phyloP scores from a whole-genome alignment of 2,329 filamentous ascomycete genomes.

The Sporothrix luriei region DNA sequence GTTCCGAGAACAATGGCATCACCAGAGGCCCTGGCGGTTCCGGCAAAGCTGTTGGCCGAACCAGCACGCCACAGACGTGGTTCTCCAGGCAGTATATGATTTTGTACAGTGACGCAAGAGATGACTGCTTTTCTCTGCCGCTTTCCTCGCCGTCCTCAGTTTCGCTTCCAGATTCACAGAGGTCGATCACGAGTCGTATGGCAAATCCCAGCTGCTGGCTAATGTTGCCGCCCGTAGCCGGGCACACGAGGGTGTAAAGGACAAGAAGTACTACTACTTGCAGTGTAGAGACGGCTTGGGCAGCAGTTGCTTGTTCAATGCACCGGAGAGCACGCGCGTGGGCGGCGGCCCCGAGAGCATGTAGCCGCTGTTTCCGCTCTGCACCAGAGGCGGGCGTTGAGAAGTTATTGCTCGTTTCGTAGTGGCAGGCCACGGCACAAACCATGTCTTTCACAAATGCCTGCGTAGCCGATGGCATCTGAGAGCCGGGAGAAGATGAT shows the following conservation, averaged over 20 bases:
- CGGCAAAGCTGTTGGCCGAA: conserved; percentile 24
- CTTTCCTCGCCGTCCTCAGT: background rate
- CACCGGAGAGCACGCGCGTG: conserved; percentile 5
- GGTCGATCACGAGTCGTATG: conserved; percentile 27
- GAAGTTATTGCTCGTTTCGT: background rate
- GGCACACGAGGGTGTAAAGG: conserved; percentile 22
- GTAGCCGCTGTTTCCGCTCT: background rate
- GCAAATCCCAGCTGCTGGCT: conserved; percentile 29
- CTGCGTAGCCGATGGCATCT: background rate
- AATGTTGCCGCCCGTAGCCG: conserved; percentile 23
- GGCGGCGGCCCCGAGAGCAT: background rate
- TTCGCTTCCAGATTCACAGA: conserved; percentile 11
- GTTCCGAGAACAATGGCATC: background rate
- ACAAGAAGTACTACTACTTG: conserved; percentile 27
- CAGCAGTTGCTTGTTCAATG: conserved; percentile 18
- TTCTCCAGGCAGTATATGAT: conserved; percentile 29
- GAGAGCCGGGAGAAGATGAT: background rate
- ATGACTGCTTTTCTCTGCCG: background rate
- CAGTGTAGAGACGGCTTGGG: conserved; percentile 23
- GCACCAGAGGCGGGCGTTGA: background rate
- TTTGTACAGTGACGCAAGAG: conserved; percentile 7
- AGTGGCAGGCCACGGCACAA: conserved; percentile 24
- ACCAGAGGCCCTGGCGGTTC: conserved; percentile 18
- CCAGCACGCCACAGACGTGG: conserved; percentile 26
- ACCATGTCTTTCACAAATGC: conserved; percentile 24